A percentile compares a stretch with the other conserved stretches of the same genome.
Conservation (phyloP, 2,329 filamentous ascomycete species). For the Aspergillus jensenii region DNA sequence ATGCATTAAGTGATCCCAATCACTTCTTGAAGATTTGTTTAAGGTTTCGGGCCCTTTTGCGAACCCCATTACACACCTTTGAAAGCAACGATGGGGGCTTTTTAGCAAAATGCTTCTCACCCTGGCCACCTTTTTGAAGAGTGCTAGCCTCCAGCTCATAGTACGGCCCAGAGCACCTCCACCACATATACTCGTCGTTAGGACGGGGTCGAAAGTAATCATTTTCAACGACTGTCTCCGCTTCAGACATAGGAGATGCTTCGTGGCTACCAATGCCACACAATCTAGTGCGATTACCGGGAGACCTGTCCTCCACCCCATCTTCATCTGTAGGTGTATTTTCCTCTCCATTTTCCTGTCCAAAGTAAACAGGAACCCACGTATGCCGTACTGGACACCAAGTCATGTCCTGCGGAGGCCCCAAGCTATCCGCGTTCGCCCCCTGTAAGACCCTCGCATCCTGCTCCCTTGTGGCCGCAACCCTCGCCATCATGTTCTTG, state of each 20-base stretch:
- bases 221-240: not conserved
- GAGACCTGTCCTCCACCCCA: not conserved
- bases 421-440: not conserved
- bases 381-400: conserved; percentile 1
- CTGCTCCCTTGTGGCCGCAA: conserved; percentile 6
- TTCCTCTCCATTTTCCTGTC: not conserved
- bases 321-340: not conserved
- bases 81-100: conserved; percentile 16
- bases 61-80: conserved; percentile 14
- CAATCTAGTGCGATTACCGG: not conserved
- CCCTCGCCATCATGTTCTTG: conserved; percentile 14
- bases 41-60: conserved; percentile 18
- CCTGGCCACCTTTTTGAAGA: not conserved
- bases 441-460: not conserved
- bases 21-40: conserved; percentile 21
- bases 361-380: not conserved
- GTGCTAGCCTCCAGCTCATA: not conserved
- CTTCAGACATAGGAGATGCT: not conserved
- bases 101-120: conserved; percentile 3
- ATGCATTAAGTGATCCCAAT: not conserved
- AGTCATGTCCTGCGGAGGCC: not conserved
- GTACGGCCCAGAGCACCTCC: conserved; percentile 2
- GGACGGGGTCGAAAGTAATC: not conserved
- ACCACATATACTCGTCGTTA: not conserved
- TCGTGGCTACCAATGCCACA: not conserved